Conservation (phyloP, 2,329 filamentous ascomycete genomes). For the Xylariaceae sp. region DNA sequence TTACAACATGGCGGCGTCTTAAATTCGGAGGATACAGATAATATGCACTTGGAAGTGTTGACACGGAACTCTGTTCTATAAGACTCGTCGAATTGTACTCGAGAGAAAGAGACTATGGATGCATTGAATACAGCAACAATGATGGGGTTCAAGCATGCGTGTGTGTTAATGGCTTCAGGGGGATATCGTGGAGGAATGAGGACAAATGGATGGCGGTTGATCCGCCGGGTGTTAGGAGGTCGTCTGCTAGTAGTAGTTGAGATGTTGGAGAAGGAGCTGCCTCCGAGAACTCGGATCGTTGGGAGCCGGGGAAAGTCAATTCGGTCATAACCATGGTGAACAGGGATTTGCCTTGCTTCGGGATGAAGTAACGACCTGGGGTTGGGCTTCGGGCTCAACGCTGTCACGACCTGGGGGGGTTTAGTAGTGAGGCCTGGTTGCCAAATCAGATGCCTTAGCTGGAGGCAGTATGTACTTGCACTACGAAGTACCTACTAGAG, state of each 20-base stretch:
- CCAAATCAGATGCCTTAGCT: too few species aligned
- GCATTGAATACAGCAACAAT: not conserved
- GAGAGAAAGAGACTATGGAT: not conserved
- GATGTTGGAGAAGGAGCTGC: not conserved
- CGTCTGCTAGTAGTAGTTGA: not conserved
- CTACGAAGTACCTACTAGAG: too few species aligned
- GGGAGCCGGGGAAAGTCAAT: not conserved
- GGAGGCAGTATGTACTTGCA: too few species aligned
- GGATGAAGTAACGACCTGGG: not conserved
- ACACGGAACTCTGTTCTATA: not conserved
- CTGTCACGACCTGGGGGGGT: too few species aligned
- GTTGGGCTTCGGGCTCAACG: not conserved
- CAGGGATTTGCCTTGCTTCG: conserved; percentile 11
- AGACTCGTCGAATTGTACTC: not conserved
- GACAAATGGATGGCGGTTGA: too few species aligned
- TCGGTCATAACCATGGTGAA: conserved; percentile 3
- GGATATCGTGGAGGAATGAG: too few species aligned
- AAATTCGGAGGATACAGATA: not conserved
- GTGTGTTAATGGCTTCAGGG: not conserved
- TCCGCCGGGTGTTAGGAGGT: too few species aligned
- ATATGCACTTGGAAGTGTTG: not conserved
- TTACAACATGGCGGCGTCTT: conserved; percentile 28
- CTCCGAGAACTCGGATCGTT: not conserved
- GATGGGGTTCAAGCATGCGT: not conserved
- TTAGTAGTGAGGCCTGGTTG: too few species aligned